phyloP scores from a whole-genome alignment of 108 stramenopile genomes.

The Cyclotella baltica region DNA sequence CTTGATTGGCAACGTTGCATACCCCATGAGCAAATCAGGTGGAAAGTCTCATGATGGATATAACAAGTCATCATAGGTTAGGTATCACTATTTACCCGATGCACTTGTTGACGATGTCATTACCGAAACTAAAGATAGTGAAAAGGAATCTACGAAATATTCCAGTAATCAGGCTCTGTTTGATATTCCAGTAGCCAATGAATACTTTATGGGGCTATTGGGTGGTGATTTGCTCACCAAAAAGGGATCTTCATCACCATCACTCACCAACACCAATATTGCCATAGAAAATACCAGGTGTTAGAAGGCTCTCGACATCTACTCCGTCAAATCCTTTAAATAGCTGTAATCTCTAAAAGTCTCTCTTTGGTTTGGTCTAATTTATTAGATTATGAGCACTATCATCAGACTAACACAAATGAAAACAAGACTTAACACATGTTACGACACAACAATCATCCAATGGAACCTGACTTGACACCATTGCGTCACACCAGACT shows the following conservation, averaged over 20 bases:
- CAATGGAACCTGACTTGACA: no score
- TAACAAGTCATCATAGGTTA: slow-evolving; percentile 58
- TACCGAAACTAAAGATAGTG: slow-evolving; percentile 20
- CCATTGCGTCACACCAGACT: no score
- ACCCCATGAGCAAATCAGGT: slow-evolving; percentile 62
- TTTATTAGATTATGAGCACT: no score
- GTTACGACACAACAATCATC: no score
- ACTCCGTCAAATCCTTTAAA: no score
- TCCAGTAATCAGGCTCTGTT: slow-evolving; percentile 33
- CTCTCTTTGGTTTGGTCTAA: no score
- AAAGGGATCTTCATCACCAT: slow-evolving; percentile 20
- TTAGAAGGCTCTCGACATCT: no score
- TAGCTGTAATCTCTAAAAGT: no score
- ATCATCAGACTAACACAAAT: no score
- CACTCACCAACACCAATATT: slow-evolving; percentile 38
- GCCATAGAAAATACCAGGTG: slow-evolving; percentile 74
- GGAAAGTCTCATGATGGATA: background rate
- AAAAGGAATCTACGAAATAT: background rate
- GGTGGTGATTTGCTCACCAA: slow-evolving; percentile 67
- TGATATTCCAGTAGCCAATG: slow-evolving; percentile 71
- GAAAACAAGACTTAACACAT: no score
- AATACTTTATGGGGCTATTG: slow-evolving; percentile 66
- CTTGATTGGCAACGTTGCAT: slow-evolving; percentile 64
- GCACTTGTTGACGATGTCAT: slow-evolving; percentile 54
- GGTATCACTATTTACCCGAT: slow-evolving; percentile 68